These are phyloP conservation scores for Aspergillus alliaceus DNA, from an alignment of 2,329 filamentous ascomycete genomes.

Conservation along the genomic window DNA sequence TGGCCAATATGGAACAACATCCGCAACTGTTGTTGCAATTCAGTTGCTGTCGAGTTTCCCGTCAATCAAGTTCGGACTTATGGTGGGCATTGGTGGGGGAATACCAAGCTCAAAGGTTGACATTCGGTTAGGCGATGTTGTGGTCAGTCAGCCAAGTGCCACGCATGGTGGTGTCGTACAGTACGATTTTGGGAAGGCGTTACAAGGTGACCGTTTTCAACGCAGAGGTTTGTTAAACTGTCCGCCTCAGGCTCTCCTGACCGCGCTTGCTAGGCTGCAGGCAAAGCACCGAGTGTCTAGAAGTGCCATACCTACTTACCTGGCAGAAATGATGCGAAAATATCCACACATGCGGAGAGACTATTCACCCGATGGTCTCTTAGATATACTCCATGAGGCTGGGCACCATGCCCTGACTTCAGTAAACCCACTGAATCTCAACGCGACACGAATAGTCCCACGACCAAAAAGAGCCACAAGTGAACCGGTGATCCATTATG, in stretches of 20 bases:
- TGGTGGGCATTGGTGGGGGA: constrained; percentile 18
- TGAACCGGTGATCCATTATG: constrained; percentile 6
- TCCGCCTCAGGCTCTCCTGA: constrained; percentile 13
- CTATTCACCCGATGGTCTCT: background rate
- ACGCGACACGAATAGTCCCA: background rate
- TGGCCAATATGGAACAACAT: constrained; percentile 5
- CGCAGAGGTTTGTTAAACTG: constrained; percentile 13
- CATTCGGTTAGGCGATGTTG: constrained; percentile 9
- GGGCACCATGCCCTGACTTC: background rate
- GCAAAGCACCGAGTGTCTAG: constrained; percentile 3
- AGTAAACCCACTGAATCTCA: background rate
- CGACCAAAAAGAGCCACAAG: background rate
- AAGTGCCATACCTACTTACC: background rate
- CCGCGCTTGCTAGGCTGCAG: constrained; percentile 11
- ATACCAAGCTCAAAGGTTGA: constrained; percentile 5
- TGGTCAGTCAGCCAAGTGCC: constrained; percentile 2
- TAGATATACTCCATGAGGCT: background rate
- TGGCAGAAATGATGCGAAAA: constrained; percentile 1
- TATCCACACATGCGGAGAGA: background rate
- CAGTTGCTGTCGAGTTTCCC: constrained; percentile 2
- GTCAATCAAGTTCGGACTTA: background rate
- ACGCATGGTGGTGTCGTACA: constrained; percentile 18
- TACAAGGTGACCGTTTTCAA: constrained; percentile 7
- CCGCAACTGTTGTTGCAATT: background rate
- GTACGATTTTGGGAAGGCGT: constrained; percentile 21